Evolutionary conservation across 139 green algal genomes (phyloP).

Genomic region (Micractinium conductrix): DNA sequence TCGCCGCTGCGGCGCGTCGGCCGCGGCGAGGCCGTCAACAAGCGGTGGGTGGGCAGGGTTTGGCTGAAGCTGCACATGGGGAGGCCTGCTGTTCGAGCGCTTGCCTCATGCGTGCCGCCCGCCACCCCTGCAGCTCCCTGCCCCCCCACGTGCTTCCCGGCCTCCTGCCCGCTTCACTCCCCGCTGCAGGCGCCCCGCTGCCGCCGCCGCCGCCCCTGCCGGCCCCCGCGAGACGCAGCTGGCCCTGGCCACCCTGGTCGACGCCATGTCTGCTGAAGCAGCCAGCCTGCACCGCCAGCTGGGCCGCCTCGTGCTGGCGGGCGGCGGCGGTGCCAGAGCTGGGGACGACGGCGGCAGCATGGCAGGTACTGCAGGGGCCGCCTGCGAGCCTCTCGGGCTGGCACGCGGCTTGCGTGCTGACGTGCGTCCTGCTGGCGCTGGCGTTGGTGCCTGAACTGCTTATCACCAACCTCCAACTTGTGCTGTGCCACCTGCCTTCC

Average conservation of each 20-base stretch:
- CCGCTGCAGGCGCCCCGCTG: not conserved
- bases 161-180: not conserved
- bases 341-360: not conserved
- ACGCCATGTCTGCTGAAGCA: not conserved
- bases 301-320: not conserved
- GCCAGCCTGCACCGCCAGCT: slow-evolving; percentile 23
- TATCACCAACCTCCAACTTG: not conserved
- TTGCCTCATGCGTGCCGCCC: not conserved
- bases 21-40: not conserved
- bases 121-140: not conserved
- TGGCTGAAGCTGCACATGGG: not conserved
- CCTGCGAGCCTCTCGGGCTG: not conserved
- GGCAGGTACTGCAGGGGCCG: not conserved
- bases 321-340: too few species aligned
- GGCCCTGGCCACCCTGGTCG: slow-evolving; percentile 4
- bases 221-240: not conserved
- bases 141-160: not conserved
- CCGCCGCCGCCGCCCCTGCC: not conserved
- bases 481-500: not conserved
- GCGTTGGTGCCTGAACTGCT: not conserved
- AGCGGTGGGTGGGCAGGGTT: not conserved
- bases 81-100: not conserved
- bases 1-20: slow-evolving; percentile 3
- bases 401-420: not conserved
- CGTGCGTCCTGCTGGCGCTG: not conserved